Conservation (phyloP, 2,329 filamentous ascomycete genomes). For the Verticillium nubilum region DNA sequence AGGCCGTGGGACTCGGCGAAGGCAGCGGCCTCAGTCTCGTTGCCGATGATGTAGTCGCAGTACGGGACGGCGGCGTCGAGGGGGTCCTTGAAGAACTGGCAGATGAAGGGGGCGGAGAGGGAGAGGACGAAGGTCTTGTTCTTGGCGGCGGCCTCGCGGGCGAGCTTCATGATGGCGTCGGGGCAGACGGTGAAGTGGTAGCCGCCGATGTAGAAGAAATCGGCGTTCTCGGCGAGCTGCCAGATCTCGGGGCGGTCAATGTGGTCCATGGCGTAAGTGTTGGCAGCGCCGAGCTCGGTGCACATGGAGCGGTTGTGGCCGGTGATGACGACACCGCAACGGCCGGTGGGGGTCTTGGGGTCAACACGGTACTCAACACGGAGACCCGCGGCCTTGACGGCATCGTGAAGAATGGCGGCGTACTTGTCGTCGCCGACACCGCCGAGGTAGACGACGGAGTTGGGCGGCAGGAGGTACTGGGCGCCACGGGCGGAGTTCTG, state of each 20-base stretch:
- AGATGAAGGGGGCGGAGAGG: slow-evolving; percentile 91
- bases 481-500: slow-evolving; percentile 97
- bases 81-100: slow-evolving; percentile 95
- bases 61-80: slow-evolving; percentile 82
- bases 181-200: slow-evolving; percentile 98
- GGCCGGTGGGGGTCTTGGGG: slow-evolving; percentile 75
- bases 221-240: slow-evolving; percentile 82
- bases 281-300: slow-evolving; percentile 93
- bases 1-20: slow-evolving; percentile 81
- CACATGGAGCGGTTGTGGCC: slow-evolving; percentile 92
- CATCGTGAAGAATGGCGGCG: slow-evolving; percentile 78
- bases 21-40: slow-evolving; percentile 88
- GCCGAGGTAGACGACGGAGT: slow-evolving; percentile 90
- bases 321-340: slow-evolving; percentile 94
- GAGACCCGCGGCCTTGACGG: slow-evolving; percentile 81
- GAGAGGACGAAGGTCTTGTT: slow-evolving; percentile 93
- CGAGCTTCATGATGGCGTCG: slow-evolving; percentile 82
- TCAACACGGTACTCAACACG: slow-evolving; percentile 95
- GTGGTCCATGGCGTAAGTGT: slow-evolving; percentile 94
- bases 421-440: slow-evolving; percentile 96
- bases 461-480: slow-evolving; percentile 86
- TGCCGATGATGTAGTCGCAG: slow-evolving; percentile 95
- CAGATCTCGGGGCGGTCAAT: slow-evolving; percentile 88
- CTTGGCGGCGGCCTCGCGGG: slow-evolving; percentile 79
- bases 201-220: slow-evolving; percentile 88